These are phyloP conservation scores for Acanthamoeba castellanii DNA, from an alignment of 208 protist genomes.

Conservation along the genomic window DNA sequence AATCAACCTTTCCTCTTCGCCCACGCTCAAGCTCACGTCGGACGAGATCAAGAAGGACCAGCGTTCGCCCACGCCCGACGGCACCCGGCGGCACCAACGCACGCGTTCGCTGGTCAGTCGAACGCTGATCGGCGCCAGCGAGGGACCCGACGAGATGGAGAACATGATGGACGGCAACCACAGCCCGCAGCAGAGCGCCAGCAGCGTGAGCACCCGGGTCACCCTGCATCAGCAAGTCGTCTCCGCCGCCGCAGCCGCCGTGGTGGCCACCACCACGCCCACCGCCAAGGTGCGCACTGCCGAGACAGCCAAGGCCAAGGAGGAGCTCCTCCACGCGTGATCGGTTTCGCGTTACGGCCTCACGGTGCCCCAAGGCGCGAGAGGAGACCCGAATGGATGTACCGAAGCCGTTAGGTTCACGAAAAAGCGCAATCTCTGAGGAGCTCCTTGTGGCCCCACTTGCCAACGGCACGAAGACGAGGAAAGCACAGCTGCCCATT, in stretches of 20 bases:
- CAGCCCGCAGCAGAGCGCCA: background rate
- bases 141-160: slow-evolving; percentile 48
- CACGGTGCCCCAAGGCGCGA: too few species aligned
- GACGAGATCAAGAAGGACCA: slow-evolving; percentile 48
- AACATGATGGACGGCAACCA: background rate
- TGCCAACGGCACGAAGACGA: too few species aligned
- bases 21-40: slow-evolving; percentile 41
- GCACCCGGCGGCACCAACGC: background rate
- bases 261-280: background rate
- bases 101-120: slow-evolving; percentile 13
- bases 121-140: background rate
- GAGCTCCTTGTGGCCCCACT: too few species aligned
- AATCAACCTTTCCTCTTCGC: slow-evolving; percentile 42
- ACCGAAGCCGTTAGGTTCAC: too few species aligned
- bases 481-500: too few species aligned
- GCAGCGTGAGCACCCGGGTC: background rate
- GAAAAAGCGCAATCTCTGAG: too few species aligned
- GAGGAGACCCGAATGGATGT: too few species aligned
- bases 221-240: background rate
- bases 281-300: background rate
- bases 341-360: too few species aligned
- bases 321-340: background rate
- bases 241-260: background rate
- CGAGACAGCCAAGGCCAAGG: background rate
- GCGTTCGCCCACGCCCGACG: background rate